Evolutionary conservation across 225 moss, liverwort and hornwort species (phyloP).

Genomic region (Lunularia cruciata): DNA sequence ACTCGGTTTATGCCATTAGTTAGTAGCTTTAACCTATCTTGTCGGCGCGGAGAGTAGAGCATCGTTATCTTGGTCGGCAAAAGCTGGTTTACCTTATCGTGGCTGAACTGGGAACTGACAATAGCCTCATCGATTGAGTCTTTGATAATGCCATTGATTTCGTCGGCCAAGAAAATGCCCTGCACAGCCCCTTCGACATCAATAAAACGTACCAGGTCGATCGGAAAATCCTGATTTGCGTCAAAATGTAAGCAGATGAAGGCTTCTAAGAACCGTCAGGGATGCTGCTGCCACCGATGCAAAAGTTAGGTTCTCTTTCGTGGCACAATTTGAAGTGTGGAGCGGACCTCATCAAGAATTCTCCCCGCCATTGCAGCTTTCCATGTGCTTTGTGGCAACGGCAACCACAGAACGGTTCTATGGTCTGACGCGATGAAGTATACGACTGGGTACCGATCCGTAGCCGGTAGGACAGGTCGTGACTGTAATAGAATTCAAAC

Average conservation of each 20-base stretch:
- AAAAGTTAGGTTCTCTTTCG: too few species aligned
- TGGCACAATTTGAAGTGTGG: too few species aligned
- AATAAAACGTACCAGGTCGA: neutral
- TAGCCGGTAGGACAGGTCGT: too few species aligned
- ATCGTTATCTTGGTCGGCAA: conserved; percentile 6
- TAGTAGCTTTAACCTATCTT: neutral
- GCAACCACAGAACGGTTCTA: too few species aligned
- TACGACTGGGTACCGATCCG: too few species aligned
- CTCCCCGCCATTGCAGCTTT: conserved; percentile 7
- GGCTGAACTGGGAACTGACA: conserved; percentile 71
- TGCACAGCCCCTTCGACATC: conserved; percentile 16
- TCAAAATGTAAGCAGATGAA: too few species aligned
- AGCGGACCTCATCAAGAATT: conserved; percentile 12
- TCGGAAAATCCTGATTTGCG: too few species aligned
- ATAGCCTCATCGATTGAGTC: conserved; percentile 89
- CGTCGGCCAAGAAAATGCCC: conserved; percentile 71
- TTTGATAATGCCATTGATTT: conserved; percentile 79
- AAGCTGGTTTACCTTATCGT: conserved; percentile 57
- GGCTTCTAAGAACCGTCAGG: too few species aligned
- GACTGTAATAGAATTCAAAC: too few species aligned
- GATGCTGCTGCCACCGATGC: too few species aligned
- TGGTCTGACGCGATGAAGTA: too few species aligned
- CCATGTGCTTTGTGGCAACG: too few species aligned
- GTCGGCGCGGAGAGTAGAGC: neutral
- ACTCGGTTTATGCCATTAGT: neutral